Percentiles rank a stretch among this genome's conserved stretches.
phyloP scores from a whole-genome alignment of 2,329 filamentous ascomycete species.

The Diaporthe aspalathi region DNA sequence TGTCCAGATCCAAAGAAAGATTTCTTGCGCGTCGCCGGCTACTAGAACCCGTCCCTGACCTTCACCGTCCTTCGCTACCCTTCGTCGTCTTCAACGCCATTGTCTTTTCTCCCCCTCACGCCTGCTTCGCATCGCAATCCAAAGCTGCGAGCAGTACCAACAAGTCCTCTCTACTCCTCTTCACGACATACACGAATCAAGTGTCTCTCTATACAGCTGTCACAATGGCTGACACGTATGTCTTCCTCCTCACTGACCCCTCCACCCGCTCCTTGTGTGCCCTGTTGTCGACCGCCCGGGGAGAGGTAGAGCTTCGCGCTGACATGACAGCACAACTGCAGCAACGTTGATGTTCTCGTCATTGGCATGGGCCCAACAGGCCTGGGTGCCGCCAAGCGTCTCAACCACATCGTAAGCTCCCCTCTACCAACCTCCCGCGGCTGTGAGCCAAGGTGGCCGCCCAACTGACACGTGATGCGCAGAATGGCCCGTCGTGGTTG shows the following conservation, averaged over 20 bases:
- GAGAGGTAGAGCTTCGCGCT: background rate
- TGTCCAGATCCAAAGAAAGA: conserved; percentile 29
- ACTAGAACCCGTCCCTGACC: conserved; percentile 25
- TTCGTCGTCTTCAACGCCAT: conserved; percentile 28
- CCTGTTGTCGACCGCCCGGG: background rate
- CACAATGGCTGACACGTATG: conserved; percentile 47
- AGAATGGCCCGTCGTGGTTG: conserved; percentile 95
- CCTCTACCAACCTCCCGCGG: conserved; percentile 42
- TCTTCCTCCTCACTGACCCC: conserved; percentile 6
- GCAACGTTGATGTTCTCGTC: conserved; percentile 95
- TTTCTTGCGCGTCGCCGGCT: conserved; percentile 23
- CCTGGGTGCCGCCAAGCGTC: conserved; percentile 96
- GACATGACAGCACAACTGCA: conserved; percentile 52
- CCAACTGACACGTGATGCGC: conserved; percentile 43
- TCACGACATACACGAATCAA: conserved; percentile 8
- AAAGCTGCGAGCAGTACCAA: conserved; percentile 32
- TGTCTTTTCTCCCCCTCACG: background rate
- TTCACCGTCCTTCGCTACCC: conserved; percentile 4
- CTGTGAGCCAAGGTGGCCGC: conserved; percentile 39
- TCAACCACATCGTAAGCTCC: conserved; percentile 88
- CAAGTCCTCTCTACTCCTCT: conserved; percentile 19
- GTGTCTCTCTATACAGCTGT: conserved; percentile 27
- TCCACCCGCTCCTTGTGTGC: background rate
- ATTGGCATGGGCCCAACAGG: conserved; percentile 98
- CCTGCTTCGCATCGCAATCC: conserved; percentile 19